phyloP scores from a whole-genome alignment of 805 yeast species.

The Kregervanrija fluxuum region DNA sequence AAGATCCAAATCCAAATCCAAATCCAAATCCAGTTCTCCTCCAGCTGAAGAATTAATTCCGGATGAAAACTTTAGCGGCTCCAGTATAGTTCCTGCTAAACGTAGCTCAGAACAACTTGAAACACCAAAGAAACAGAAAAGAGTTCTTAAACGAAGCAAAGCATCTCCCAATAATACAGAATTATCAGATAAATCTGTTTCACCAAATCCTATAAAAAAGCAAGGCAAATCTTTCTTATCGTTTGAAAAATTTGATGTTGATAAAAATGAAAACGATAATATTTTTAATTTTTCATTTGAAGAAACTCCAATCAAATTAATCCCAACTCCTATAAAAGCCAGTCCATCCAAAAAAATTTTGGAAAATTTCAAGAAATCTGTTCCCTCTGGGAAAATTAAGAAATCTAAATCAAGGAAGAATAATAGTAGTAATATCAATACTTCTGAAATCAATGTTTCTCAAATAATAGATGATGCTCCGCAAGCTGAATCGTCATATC shows the following conservation, averaged over 20 bases:
- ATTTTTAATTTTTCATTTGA: slow-evolving; percentile 8
- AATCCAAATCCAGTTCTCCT: too few species aligned
- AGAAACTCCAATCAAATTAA: slow-evolving; percentile 8
- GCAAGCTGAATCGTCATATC: too few species aligned
- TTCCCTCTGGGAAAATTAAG: slow-evolving; percentile 13
- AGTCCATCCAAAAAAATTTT: slow-evolving; percentile 7
- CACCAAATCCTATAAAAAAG: not conserved
- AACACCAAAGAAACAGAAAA: not conserved
- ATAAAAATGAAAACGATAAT: slow-evolving; percentile 9
- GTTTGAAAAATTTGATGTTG: slow-evolving; percentile 19
- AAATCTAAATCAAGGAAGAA: too few species aligned
- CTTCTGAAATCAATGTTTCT: too few species aligned
- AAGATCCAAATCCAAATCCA: too few species aligned
- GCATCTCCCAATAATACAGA: not conserved
- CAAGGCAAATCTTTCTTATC: slow-evolving; percentile 11
- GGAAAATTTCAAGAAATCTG: slow-evolving; percentile 12
- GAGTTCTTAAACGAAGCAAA: not conserved
- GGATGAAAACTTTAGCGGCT: too few species aligned
- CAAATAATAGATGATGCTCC: too few species aligned
- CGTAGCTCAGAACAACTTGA: slow-evolving; percentile 3
- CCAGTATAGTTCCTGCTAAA: slow-evolving; percentile 4
- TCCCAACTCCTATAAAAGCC: slow-evolving; percentile 4
- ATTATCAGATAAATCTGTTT: not conserved
- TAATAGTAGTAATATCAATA: too few species aligned
- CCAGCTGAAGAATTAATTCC: too few species aligned